Conservation (phyloP, 495 filamentous ascomycete genomes). For the Cercophora newfieldiana region DNA sequence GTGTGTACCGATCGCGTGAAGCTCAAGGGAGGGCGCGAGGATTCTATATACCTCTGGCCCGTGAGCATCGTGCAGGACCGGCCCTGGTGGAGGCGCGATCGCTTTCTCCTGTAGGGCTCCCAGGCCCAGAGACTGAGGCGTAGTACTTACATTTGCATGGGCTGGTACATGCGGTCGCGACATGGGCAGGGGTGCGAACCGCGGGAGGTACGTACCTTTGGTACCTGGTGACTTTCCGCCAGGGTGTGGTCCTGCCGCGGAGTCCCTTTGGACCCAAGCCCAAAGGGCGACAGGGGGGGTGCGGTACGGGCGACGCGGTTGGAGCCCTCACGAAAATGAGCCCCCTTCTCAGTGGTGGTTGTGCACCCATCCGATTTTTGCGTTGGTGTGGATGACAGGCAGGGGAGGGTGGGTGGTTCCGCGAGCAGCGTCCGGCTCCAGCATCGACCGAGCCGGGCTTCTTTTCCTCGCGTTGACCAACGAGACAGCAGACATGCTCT, state of each 20-base stretch:
- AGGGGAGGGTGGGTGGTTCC: slow-evolving; percentile 19
- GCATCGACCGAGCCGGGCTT: slow-evolving; percentile 18
- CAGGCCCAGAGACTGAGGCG: slow-evolving; percentile 31
- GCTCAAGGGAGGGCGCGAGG: slow-evolving; percentile 28
- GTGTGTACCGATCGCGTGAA: slow-evolving; percentile 14
- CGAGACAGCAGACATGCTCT: neutral
- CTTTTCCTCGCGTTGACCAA: neutral
- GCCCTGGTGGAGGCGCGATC: slow-evolving; percentile 39
- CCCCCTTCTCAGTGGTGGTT: slow-evolving; percentile 16
- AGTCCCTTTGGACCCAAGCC: slow-evolving; percentile 12
- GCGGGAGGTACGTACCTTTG: slow-evolving; percentile 1
- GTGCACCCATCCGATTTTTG: slow-evolving; percentile 20
- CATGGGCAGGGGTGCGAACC: slow-evolving; percentile 20
- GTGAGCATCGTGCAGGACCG: slow-evolving; percentile 27
- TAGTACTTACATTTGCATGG: slow-evolving; percentile 32
- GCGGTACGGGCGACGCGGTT: slow-evolving; percentile 14
- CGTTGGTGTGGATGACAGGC: slow-evolving; percentile 22
- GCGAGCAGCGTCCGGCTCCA: slow-evolving; percentile 13
- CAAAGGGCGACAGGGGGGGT: slow-evolving; percentile 1
- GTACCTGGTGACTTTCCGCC: slow-evolving; percentile 11
- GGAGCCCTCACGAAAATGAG: slow-evolving; percentile 33
- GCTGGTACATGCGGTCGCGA: slow-evolving; percentile 17
- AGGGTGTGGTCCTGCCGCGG: neutral
- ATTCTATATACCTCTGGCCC: slow-evolving; percentile 35
- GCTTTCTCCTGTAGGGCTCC: slow-evolving; percentile 34